Percentiles rank a stretch among this genome's conserved stretches.
phyloP scores from a whole-genome alignment of 108 stramenopile species.

The Cyclotella baltica region DNA sequence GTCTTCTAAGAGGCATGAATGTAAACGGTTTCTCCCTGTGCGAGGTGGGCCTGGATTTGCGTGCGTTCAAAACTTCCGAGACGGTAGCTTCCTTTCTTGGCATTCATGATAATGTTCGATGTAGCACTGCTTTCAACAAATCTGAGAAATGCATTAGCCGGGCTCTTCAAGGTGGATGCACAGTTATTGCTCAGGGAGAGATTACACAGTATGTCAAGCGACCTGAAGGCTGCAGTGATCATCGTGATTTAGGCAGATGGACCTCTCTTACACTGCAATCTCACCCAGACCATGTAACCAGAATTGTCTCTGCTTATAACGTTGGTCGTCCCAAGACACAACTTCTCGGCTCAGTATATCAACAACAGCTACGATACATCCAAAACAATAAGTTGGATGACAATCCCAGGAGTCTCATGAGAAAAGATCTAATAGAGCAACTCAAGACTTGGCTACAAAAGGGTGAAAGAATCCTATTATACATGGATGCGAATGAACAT shows the following conservation, averaged over 20 bases:
- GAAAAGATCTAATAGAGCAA: not conserved
- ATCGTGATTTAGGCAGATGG: not conserved
- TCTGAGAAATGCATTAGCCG: not conserved
- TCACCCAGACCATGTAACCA: no score
- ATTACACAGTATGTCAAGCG: not conserved
- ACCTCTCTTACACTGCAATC: no score
- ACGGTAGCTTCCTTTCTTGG: not conserved
- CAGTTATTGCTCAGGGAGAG: not conserved
- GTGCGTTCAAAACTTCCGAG: not conserved
- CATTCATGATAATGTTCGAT: not conserved
- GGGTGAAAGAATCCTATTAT: not conserved
- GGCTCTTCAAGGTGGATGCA: not conserved
- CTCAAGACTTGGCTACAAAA: not conserved
- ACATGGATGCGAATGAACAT: no score
- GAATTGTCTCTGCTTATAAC: no score
- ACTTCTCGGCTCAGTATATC: not conserved
- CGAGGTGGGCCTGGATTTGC: not conserved
- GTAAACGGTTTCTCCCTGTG: no score
- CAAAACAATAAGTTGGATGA: not conserved
- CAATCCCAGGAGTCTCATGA: not conserved
- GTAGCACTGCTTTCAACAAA: not conserved
- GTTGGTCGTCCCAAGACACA: no score
- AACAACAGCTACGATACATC: not conserved
- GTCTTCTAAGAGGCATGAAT: no score
- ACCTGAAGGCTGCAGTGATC: not conserved